These are phyloP conservation scores for Salvia rosmarinus DNA, from an alignment of 257 asterid genomes.

Conservation along the genomic window DNA sequence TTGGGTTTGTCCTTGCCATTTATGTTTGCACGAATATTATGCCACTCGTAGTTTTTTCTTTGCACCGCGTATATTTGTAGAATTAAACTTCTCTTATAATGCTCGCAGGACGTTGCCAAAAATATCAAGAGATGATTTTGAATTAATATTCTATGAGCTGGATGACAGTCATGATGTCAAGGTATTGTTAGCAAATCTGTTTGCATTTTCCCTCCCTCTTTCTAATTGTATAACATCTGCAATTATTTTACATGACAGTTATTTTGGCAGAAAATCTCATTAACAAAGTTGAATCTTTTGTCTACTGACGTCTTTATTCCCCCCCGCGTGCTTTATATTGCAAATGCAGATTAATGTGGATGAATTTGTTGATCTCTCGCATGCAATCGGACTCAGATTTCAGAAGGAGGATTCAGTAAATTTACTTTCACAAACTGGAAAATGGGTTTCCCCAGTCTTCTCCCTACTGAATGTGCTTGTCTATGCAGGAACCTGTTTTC, in stretches of 20 bases:
- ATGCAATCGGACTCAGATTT: constrained; percentile 86
- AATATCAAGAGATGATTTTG: constrained; percentile 91
- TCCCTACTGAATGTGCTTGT: constrained; percentile 34
- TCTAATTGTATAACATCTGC: neutral
- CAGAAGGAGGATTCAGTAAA: constrained; percentile 92
- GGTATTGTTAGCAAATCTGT: constrained; percentile 48
- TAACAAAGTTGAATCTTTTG: constrained; percentile 4
- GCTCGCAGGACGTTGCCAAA: constrained; percentile 80
- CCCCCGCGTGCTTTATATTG: constrained; percentile 24
- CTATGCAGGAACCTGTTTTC: constrained; percentile 73
- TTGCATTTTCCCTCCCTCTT: neutral
- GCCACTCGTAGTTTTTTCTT: constrained; percentile 1
- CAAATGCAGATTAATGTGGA: constrained; percentile 77
- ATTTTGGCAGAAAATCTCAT: neutral
- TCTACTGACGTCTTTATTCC: constrained; percentile 23
- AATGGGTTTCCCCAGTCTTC: constrained; percentile 21
- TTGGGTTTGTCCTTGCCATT: neutral
- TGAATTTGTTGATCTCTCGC: constrained; percentile 86
- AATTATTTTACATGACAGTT: no score
- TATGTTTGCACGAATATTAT: neutral
- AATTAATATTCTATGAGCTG: constrained; percentile 79
- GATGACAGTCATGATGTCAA: constrained; percentile 88
- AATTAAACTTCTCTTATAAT: constrained; percentile 30
- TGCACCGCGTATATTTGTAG: constrained; percentile 27
- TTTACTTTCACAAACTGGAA: constrained; percentile 37